Evolutionary conservation across 2,329 filamentous ascomycete genomes (phyloP).

Genomic region (Aspergillus sp.): DNA sequence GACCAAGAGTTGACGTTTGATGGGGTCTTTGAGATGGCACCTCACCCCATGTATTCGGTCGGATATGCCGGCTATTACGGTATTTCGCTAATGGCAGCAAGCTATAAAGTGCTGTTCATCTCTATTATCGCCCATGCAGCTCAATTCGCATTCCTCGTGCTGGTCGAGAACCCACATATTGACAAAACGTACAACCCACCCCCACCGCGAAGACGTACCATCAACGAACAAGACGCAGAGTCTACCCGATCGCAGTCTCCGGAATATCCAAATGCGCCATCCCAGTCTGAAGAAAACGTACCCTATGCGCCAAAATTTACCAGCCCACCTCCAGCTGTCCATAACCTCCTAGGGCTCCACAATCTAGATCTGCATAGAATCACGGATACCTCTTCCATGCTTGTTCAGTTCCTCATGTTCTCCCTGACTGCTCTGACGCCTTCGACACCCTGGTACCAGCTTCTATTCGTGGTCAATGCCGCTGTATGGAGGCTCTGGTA

Average conservation of each 20-base stretch:
- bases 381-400: conserved; percentile 76
- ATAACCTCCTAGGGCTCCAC: conserved; percentile 76
- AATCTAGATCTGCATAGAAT: conserved; percentile 88
- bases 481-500: conserved; percentile 88
- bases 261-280: conserved; percentile 34
- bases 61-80: conserved; percentile 98
- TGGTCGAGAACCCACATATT: conserved; percentile 96
- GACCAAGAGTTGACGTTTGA: conserved; percentile 98
- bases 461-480: conserved; percentile 78
- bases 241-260: conserved; percentile 29
- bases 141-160: conserved; percentile 87
- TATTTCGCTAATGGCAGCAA: conserved; percentile 96
- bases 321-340: conserved; percentile 65
- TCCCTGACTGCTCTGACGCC: conserved; percentile 74
- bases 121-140: conserved; percentile 92
- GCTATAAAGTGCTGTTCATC: conserved; percentile 96
- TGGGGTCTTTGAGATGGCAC: conserved; percentile 98
- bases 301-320: conserved; percentile 44
- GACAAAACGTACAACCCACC: conserved; percentile 96
- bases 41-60: conserved; percentile 98
- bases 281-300: conserved; percentile 33
- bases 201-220: conserved; percentile 61
- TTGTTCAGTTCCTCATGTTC: conserved; percentile 75
- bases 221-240: conserved; percentile 30
- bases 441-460: conserved; percentile 71